Conservation (phyloP, 495 filamentous ascomycete species). For the Evansstolkia leycettana region DNA sequence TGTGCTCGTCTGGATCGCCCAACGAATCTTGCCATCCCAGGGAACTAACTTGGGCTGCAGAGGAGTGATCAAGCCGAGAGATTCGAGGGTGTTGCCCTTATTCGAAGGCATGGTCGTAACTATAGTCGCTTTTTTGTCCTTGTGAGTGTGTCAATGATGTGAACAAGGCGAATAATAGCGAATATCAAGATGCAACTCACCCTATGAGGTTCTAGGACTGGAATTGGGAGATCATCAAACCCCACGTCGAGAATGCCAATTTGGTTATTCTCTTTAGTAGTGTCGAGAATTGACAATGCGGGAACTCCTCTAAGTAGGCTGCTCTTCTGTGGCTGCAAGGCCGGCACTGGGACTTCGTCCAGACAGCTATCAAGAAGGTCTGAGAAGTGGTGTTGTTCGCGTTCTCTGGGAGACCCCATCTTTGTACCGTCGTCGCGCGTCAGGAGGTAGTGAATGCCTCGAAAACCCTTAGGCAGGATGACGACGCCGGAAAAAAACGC, state of each 20-base stretch:
- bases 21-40: constrained; percentile 16
- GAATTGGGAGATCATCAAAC: constrained; percentile 1
- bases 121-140: neutral
- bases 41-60: constrained; percentile 3
- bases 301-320: neutral
- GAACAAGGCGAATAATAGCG: neutral
- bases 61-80: neutral
- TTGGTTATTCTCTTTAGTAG: too few species aligned
- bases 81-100: too few species aligned
- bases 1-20: constrained; percentile 13
- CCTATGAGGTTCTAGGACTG: constrained; percentile 2
- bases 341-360: constrained; percentile 6
- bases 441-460: too few species aligned
- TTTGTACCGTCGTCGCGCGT: too few species aligned
- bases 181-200: constrained; percentile 1
- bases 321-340: constrained; percentile 1
- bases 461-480: too few species aligned
- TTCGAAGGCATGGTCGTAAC: neutral
- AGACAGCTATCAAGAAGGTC: constrained; percentile 5
- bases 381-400: neutral
- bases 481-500: too few species aligned
- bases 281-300: too few species aligned
- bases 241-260: constrained; percentile 2
- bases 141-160: too few species aligned
- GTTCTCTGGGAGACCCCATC: too few species aligned